phyloP scores from a whole-genome alignment of 305 asterid genomes.

The Andrographis paniculata region DNA sequence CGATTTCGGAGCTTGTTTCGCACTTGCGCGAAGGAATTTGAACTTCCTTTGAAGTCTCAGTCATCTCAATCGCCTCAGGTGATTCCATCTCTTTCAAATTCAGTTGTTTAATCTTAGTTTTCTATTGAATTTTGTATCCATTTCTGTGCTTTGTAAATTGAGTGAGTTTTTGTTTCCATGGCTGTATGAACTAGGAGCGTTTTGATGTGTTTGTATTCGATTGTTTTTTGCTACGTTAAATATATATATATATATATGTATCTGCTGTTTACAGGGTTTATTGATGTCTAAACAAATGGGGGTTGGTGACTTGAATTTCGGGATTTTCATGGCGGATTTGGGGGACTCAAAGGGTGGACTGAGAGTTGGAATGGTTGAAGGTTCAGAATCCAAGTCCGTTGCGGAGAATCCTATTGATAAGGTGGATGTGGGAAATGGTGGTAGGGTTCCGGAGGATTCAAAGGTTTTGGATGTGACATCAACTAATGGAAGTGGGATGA shows the following conservation, averaged over 20 bases:
- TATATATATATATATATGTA: background rate
- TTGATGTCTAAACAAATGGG: slow-evolving; percentile 26
- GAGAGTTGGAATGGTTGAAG: slow-evolving; percentile 23
- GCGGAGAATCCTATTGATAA: slow-evolving; percentile 20
- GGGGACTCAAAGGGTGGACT: slow-evolving; percentile 15
- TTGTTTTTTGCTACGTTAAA: slow-evolving; percentile 8
- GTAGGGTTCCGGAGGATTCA: slow-evolving; percentile 38
- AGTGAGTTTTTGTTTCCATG: background rate
- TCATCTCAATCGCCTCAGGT: background rate
- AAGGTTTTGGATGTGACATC: slow-evolving; percentile 21
- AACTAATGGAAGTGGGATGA: slow-evolving; percentile 3
- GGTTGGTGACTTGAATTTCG: slow-evolving; percentile 16
- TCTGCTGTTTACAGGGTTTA: slow-evolving; percentile 34
- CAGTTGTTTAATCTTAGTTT: background rate
- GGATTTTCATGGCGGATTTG: slow-evolving; percentile 15
- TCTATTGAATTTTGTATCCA: no score
- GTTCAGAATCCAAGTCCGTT: slow-evolving; percentile 27
- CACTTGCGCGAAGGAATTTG: background rate
- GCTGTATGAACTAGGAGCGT: background rate
- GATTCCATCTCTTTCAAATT: background rate
- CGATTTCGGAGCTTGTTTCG: background rate
- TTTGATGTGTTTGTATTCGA: background rate
- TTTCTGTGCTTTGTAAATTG: no score
- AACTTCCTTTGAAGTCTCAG: background rate
- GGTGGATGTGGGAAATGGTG: slow-evolving; percentile 29